These are phyloP conservation scores for Tillandsia fasciculata DNA, from an alignment of 176 grass and related monocot genomes.

Conservation along the genomic window DNA sequence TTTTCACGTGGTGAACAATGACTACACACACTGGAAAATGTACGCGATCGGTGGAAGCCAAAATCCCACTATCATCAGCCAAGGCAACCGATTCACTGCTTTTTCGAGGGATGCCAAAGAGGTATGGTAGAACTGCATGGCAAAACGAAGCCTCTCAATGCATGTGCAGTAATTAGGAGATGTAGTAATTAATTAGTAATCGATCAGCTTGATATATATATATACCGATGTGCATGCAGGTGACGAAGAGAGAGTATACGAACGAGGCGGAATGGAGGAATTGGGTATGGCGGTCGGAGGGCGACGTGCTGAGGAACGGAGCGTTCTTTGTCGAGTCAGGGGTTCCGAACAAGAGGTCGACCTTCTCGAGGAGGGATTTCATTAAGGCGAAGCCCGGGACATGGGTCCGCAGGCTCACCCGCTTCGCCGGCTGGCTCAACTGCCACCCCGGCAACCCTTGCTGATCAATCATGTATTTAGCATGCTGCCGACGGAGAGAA, in stretches of 20 bases:
- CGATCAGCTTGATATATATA: not conserved
- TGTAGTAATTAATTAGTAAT: too few species aligned
- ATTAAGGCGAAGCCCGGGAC: slow-evolving; percentile 55
- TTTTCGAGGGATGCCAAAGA: slow-evolving; percentile 36
- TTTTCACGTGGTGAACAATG: slow-evolving; percentile 86
- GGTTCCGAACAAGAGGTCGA: slow-evolving; percentile 5
- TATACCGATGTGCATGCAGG: not conserved
- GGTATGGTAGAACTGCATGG: not conserved
- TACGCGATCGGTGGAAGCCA: slow-evolving; percentile 73
- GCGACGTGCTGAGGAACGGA: slow-evolving; percentile 45
- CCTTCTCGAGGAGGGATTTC: slow-evolving; percentile 22
- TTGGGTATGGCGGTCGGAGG: slow-evolving; percentile 81
- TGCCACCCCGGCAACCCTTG: slow-evolving; percentile 27
- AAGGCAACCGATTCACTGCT: slow-evolving; percentile 67
- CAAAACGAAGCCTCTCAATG: too few species aligned
- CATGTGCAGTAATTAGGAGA: too few species aligned
- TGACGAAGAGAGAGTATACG: slow-evolving; percentile 68
- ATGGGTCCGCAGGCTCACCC: slow-evolving; percentile 34
- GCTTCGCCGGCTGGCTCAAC: slow-evolving; percentile 42
- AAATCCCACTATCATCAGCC: slow-evolving; percentile 81
- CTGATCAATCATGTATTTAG: not conserved
- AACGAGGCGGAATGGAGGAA: slow-evolving; percentile 38
- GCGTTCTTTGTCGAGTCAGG: slow-evolving; percentile 84
- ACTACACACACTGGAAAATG: slow-evolving; percentile 88
- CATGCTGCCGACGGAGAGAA: not conserved